These are phyloP conservation scores for Penicillium expansum DNA, from an alignment of 2,329 filamentous ascomycete genomes.

Conservation along the genomic window DNA sequence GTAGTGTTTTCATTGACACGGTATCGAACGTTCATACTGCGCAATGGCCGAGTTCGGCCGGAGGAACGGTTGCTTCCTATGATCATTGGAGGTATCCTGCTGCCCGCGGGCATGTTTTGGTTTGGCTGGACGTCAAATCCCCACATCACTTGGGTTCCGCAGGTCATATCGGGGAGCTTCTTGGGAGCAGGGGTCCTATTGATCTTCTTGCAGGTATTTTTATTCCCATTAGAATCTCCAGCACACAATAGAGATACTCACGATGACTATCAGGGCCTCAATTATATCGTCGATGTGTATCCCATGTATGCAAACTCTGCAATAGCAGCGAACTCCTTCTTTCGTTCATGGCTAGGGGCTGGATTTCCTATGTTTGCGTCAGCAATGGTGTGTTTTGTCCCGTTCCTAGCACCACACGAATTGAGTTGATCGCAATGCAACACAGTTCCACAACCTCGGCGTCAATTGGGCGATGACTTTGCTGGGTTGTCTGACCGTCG, in stretches of 20 bases:
- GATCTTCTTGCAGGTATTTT: constrained; percentile 4
- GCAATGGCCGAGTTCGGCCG: constrained; percentile 28
- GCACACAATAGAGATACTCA: background rate
- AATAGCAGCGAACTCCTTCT: constrained; percentile 34
- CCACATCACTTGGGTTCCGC: constrained; percentile 39
- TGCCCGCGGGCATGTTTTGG: constrained; percentile 48
- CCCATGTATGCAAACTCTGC: constrained; percentile 31
- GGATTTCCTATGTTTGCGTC: constrained; percentile 32
- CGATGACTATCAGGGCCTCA: constrained; percentile 19
- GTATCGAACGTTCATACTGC: constrained; percentile 24
- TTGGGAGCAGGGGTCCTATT: constrained; percentile 17
- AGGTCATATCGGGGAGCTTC: constrained; percentile 39
- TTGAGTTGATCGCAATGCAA: background rate
- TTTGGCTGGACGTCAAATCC: constrained; percentile 47
- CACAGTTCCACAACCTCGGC: constrained; percentile 29
- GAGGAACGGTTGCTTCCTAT: constrained; percentile 47
- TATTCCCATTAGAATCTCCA: background rate
- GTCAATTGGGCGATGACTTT: constrained; percentile 31
- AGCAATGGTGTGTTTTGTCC: constrained; percentile 8
- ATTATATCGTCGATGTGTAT: constrained; percentile 39
- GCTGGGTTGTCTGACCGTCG: constrained; percentile 27
- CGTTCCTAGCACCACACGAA: background rate
- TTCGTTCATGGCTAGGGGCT: constrained; percentile 29
- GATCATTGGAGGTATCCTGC: constrained; percentile 42
- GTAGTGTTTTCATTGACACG: constrained; percentile 32